These are phyloP conservation scores for Chrysoporthe cubensis DNA, from an alignment of 2,329 filamentous ascomycete species.

Conservation along the genomic window DNA sequence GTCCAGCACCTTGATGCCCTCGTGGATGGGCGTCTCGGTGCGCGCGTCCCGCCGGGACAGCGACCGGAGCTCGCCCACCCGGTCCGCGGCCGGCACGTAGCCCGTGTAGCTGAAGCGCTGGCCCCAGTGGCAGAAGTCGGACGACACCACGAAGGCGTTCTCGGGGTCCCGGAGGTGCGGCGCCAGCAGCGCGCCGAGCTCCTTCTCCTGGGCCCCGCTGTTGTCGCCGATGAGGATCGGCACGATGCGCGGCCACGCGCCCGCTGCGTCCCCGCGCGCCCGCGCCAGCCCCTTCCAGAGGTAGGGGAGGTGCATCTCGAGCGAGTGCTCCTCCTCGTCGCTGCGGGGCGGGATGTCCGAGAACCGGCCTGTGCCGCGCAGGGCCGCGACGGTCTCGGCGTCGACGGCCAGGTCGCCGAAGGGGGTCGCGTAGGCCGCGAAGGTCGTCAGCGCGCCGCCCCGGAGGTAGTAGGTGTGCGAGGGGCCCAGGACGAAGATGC, in stretches of 20 bases:
- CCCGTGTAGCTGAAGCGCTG: conserved; percentile 80
- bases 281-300: conserved; percentile 75
- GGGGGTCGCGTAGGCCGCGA: conserved; percentile 73
- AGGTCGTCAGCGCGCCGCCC: conserved; percentile 76
- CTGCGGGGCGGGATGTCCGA: conserved; percentile 64
- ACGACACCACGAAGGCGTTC: conserved; percentile 86
- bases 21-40: conserved; percentile 66
- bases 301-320: conserved; percentile 96
- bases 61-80: conserved; percentile 45
- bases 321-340: conserved; percentile 86
- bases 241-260: conserved; percentile 69
- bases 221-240: conserved; percentile 87
- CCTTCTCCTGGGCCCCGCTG: conserved; percentile 64
- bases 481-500: conserved; percentile 89
- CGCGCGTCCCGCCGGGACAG: conserved; percentile 40
- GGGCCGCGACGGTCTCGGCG: conserved; percentile 51
- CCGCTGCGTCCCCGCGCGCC: conserved; percentile 46
- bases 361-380: conserved; percentile 59
- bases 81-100: conserved; percentile 61
- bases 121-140: conserved; percentile 98
- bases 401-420: conserved; percentile 74
- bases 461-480: conserved; percentile 85
- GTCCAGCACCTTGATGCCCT: conserved; percentile 83
- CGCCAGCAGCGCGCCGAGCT: conserved; percentile 71
- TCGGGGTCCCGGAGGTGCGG: conserved; percentile 76